Base-by-base conservation (phyloP, 768 basidiomycete genomes). In the Rhodotorula graminis region DNA sequence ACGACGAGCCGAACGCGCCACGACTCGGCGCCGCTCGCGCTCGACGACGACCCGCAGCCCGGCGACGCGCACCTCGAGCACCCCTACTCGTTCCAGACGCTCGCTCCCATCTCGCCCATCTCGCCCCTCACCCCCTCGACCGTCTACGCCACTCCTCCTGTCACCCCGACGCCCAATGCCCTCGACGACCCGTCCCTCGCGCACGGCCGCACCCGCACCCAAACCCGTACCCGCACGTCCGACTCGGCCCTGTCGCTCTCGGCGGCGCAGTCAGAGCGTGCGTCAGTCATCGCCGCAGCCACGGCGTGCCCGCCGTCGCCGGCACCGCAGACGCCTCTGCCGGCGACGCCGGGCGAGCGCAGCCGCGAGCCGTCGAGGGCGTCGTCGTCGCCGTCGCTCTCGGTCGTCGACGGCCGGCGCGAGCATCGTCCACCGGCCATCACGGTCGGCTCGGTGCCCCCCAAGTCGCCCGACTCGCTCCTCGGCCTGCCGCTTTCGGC, bases 1-100 rank as follows among this genome's bases (percentile, higher is more conserved):
- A 23, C 11, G 47, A 61, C 5, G 64, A 61, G 37, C 37, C 37
- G 9, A 9, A 60, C 57, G 11, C 40, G 50, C 16, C 60, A 46
- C 42, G 69, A 61, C 44, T 42, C 63, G 2, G 11, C 37, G 5
- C 44, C 64, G 0, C 19, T 62, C 19, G 52, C 53, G 6, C 31
- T 49, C 27, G 64, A 31, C 25, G 64, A 71, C 53, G 53, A 40
- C 31, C 57, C 69, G 14, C 37, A 46, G 49, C 47, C 65, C 50
- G 64, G 69, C 40, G 3, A 42, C 29, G 63, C 42, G 2, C 25
- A 1, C 8, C 8, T 1, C 0, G 25, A 60, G 16, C 61, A 44
- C 0, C 37, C 3, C 27, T 37, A 6, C 31, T 56, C 23, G 31
- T 9, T 1, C 27, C 50, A 21, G 18, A 25, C 50, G 10, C 27